Base-by-base conservation (phyloP, 2,329 filamentous ascomycete species). In the Exophiala mesophila region DNA sequence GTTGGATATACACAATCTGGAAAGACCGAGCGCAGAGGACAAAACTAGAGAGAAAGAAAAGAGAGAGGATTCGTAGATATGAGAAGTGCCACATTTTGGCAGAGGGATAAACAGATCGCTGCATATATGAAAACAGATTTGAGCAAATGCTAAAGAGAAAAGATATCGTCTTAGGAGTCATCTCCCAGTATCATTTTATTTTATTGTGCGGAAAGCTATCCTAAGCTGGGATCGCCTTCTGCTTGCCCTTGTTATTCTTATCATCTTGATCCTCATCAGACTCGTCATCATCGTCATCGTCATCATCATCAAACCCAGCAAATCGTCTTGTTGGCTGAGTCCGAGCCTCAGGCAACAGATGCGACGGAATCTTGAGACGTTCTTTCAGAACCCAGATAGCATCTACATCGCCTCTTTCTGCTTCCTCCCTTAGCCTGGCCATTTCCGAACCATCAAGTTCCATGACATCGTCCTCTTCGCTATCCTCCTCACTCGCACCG, bases 281-380 rank as follows among this genome's bases (percentile, higher is more conserved):
- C 32, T 67, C 65, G 37, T 70, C 67, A 26, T 26, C 23, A 26
- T 26, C 23, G 23, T 26, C 23, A 18, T 60, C 56, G 46, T 71
- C 68, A 31, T 70, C 68, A 9, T 71, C 68, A 47, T 72, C 69
- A 41, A 72, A 72, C 1, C 69, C 69, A 37, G 67, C 65, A 47
- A 63, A 72, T 18, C 58, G 62, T 2, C 60, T 56, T 16, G 53
- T 50, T 40, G 59, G 40, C 21, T 37, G 18, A n/a, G 33, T 42
- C 35, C 46, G 50, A 53, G 35, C 28, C 40, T 46, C 49, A 9
- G 46, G 54, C 35, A 48, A 24, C n/a, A 52, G 36, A 28, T 47
- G 31, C 13, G 23, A 46, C 16, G 39, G 46, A 34, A 45, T 51
- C 59, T 36, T 52, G 45, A 40, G 44, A 41, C 19, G 59, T 37